Conservation (phyloP, 257 asterid species). For the Cruciata laevipes region DNA sequence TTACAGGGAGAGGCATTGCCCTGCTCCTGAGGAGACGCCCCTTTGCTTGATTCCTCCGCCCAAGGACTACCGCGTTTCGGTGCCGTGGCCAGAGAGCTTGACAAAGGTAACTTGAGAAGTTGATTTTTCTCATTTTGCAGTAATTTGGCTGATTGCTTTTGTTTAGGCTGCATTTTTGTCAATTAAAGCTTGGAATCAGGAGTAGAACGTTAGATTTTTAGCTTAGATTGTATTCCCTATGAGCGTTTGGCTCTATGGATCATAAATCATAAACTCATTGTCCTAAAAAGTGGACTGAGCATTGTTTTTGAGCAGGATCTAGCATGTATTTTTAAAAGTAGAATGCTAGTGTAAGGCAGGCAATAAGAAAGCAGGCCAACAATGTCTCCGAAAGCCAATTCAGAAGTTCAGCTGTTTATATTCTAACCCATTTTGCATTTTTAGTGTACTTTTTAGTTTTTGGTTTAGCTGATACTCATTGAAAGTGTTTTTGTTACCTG, state of each 20-base stretch:
- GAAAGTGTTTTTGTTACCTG: not conserved
- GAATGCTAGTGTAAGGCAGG: not conserved
- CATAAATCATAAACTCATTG: too few species aligned
- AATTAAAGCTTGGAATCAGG: not conserved
- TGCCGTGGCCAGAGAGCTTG: slow-evolving; percentile 94
- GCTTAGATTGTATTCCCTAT: not conserved
- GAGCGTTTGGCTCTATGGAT: too few species aligned
- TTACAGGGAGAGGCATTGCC: slow-evolving; percentile 97
- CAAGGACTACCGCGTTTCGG: slow-evolving; percentile 65
- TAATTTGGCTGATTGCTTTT: not conserved
- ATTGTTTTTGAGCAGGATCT: too few species aligned
- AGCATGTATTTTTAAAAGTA: not conserved
- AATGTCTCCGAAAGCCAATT: not conserved
- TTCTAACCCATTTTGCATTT: too few species aligned
- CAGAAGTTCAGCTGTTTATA: not conserved
- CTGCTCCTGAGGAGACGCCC: slow-evolving; percentile 59
- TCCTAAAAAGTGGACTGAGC: not conserved
- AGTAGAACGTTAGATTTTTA: not conserved
- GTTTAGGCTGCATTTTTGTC: not conserved
- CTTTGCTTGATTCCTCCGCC: slow-evolving; percentile 96
- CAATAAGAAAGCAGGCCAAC: not conserved
- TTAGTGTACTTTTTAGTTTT: too few species aligned
- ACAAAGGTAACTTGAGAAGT: slow-evolving; percentile 44
- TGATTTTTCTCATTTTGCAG: not conserved
- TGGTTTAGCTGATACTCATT: not conserved